Percentiles rank a stretch among this genome's conserved stretches.
These are phyloP conservation scores for Flammula alnicola DNA, from an alignment of 1,284 basidiomycete genomes.

Conservation along the genomic window DNA sequence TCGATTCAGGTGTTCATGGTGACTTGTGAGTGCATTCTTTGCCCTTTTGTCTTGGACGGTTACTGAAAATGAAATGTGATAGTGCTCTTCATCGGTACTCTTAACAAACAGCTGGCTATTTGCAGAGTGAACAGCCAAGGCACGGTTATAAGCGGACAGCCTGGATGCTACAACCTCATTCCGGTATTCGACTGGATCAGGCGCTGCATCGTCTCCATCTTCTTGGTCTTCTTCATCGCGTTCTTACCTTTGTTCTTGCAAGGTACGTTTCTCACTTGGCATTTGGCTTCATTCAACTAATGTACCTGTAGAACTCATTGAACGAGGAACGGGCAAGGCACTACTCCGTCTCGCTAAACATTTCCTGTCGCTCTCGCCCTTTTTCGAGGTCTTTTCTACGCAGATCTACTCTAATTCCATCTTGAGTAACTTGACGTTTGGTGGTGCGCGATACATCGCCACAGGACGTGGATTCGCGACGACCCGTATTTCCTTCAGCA, in stretches of 20 bases:
- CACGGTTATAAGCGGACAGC: conserved; percentile 79
- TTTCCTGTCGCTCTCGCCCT: conserved; percentile 91
- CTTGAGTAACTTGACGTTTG: conserved; percentile 92
- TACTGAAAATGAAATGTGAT: conserved; percentile 23
- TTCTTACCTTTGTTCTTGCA: conserved; percentile 95
- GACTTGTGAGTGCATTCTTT: conserved; percentile 59
- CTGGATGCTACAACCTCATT: conserved; percentile 91
- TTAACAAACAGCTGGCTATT: conserved; percentile 89
- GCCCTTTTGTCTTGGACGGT: not conserved
- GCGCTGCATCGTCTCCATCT: conserved; percentile 94
- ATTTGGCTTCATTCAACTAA: not conserved
- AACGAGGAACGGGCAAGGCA: conserved; percentile 94
- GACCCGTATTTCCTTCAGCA: conserved; percentile 91
- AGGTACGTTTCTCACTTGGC: conserved; percentile 54
- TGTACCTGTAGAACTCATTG: conserved; percentile 76
- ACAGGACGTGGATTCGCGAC: conserved; percentile 98
- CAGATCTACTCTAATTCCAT: conserved; percentile 97
- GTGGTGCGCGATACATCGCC: conserved; percentile 96
- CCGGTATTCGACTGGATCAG: conserved; percentile 97
- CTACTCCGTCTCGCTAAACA: conserved; percentile 91
- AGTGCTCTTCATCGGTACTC: conserved; percentile 92
- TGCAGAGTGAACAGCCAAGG: conserved; percentile 85
- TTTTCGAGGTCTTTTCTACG: conserved; percentile 97
- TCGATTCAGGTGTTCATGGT: conserved; percentile 97
- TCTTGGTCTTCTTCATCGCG: conserved; percentile 96